These are phyloP conservation scores for Microbotryum intermedium DNA, from an alignment of 1,284 basidiomycete genomes.

Conservation along the genomic window DNA sequence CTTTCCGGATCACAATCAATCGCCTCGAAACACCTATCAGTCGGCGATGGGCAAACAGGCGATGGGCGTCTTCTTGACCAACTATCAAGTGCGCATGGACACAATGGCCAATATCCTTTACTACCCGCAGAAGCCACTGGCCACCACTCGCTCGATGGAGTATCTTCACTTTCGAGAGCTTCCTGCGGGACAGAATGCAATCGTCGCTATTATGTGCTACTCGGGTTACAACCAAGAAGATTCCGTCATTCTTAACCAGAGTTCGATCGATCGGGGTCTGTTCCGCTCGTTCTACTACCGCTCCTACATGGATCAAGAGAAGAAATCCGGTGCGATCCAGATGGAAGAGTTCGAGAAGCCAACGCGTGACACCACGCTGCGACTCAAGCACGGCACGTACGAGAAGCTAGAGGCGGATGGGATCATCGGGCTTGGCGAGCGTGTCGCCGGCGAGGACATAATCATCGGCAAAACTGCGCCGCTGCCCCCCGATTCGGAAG, in stretches of 20 bases:
- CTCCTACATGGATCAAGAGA: conserved; percentile 86
- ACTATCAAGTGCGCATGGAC: conserved; percentile 93
- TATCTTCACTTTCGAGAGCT: conserved; percentile 96
- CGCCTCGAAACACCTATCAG: conserved; percentile 98
- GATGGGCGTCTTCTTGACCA: conserved; percentile 96
- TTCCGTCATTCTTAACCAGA: conserved; percentile 99
- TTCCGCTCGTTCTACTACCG: conserved; percentile 99
- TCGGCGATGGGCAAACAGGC: conserved; percentile 99
- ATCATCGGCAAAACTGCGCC: conserved; percentile 99
- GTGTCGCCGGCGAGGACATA: conserved; percentile 93
- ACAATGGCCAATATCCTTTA: conserved; percentile 98
- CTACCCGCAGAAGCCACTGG: conserved; percentile 97
- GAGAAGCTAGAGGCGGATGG: conserved; percentile 97
- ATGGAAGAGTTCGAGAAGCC: conserved; percentile 98
- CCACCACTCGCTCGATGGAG: conserved; percentile 97
- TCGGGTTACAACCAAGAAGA: conserved; percentile 99
- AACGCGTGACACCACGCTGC: conserved; percentile 79
- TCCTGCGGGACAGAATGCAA: conserved; percentile 84
- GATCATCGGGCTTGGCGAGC: conserved; percentile 87
- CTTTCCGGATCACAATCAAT: conserved; percentile 99
- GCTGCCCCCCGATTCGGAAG: conserved; percentile 90
- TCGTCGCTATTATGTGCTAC: conserved; percentile 97
- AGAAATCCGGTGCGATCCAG: conserved; percentile 86
- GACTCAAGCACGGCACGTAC: conserved; percentile 97
- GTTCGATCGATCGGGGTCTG: conserved; percentile 91